Conservation (phyloP, 371 early-diverging fungal genomes). For the Mortierella sp. region DNA sequence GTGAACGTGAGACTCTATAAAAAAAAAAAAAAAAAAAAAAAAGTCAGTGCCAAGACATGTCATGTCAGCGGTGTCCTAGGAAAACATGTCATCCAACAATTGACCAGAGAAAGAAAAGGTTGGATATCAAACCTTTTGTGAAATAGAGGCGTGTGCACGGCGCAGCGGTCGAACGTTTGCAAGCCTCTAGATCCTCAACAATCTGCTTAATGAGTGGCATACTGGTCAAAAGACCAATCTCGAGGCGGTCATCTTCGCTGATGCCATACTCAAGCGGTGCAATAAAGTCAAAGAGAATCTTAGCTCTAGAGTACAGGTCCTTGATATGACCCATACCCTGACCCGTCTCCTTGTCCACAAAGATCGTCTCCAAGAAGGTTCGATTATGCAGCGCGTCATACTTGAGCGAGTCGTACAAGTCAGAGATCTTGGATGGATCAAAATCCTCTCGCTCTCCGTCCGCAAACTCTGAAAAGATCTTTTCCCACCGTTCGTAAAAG, state of each 20-base stretch:
- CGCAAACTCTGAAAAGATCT: conserved; percentile 90
- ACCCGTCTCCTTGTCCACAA: conserved; percentile 54
- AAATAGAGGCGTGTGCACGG: conserved; percentile 92
- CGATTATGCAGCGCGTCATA: conserved; percentile 96
- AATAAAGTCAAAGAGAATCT: conserved; percentile 91
- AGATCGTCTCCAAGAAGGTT: conserved; percentile 79
- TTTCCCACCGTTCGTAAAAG: conserved; percentile 96
- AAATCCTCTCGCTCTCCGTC: conserved; percentile 67
- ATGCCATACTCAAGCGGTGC: conserved; percentile 95
- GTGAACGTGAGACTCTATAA: conserved; percentile 87
- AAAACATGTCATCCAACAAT: background rate
- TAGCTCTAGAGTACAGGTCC: conserved; percentile 84
- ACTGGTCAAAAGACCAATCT: conserved; percentile 89
- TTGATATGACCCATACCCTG: conserved; percentile 48
- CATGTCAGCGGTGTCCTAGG: background rate
- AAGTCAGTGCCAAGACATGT: background rate
- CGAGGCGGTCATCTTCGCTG: conserved; percentile 81
- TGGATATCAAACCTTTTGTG: conserved; percentile 76
- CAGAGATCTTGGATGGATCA: conserved; percentile 92
- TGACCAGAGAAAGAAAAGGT: background rate
- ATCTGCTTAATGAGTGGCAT: conserved; percentile 81
- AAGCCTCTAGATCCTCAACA: conserved; percentile 77
- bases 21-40: background rate
- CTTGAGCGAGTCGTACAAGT: conserved; percentile 94
- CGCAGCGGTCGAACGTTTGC: conserved; percentile 58